A percentile compares a stretch with the other conserved stretches of the same genome.
phyloP scores from a whole-genome alignment of 164 flowering plant species.

The Chimonanthus praecox region DNA sequence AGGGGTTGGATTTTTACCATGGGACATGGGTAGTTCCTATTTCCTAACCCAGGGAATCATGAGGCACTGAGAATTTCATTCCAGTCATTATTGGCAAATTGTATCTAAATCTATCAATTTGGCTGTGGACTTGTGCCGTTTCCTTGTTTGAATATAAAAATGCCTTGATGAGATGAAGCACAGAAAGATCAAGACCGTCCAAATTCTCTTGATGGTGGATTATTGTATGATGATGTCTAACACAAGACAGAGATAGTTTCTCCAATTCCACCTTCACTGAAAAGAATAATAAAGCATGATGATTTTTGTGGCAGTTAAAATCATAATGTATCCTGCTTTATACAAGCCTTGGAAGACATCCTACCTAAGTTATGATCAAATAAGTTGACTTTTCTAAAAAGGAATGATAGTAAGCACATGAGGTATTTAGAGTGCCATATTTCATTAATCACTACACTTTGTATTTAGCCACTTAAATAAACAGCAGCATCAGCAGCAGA shows the following conservation, averaged over 20 bases:
- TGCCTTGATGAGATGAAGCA: background rate
- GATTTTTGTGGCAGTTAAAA: slow-evolving; percentile 1
- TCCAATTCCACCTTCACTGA: background rate
- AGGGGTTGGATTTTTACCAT: too few relatives aligned
- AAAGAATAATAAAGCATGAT: slow-evolving; percentile 1
- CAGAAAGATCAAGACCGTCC: background rate
- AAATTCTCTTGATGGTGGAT: background rate
- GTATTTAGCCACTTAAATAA: background rate
- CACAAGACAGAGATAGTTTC: background rate
- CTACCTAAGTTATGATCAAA: slow-evolving; percentile 3
- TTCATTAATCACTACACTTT: background rate
- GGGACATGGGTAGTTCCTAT: too few relatives aligned
- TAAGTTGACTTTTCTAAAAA: slow-evolving; percentile 3
- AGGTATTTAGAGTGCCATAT: background rate
- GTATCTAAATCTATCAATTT: too few relatives aligned
- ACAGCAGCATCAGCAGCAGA: background rate
- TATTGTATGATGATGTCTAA: slow-evolving; percentile 3
- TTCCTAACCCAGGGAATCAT: too few relatives aligned
- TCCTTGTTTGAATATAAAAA: too few relatives aligned
- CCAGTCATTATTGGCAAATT: too few relatives aligned
- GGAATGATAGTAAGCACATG: slow-evolving; percentile 9
- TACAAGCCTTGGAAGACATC: slow-evolving; percentile 8
- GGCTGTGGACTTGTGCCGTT: too few relatives aligned
- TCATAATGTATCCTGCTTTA: slow-evolving; percentile 1
- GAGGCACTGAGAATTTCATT: too few relatives aligned